Percentiles rank a stretch among this genome's conserved stretches.
Evolutionary conservation across 1,284 basidiomycete species (phyloP).

Genomic region (Fomitopsis schrenkii): DNA sequence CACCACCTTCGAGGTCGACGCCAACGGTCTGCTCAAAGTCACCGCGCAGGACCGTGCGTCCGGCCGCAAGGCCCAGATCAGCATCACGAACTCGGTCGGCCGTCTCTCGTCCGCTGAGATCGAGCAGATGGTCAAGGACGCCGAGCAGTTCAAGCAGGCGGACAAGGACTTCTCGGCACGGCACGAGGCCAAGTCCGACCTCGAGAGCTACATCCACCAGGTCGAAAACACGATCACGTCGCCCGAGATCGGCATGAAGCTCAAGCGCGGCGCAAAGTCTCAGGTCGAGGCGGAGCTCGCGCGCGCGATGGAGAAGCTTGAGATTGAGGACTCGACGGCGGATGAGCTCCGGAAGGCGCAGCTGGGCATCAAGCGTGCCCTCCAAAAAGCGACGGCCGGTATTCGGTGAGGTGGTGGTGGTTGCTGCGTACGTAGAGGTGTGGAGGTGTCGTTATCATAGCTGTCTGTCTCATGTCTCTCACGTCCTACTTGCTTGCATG

Average conservation of each 20-base stretch:
- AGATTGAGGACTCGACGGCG: conserved; percentile 88
- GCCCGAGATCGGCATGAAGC: conserved; percentile 94
- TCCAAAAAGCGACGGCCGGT: conserved; percentile 92
- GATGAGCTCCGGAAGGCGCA: conserved; percentile 95
- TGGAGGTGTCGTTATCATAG: conserved; percentile 3
- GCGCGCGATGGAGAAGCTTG: conserved; percentile 93
- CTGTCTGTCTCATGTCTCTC: conserved; percentile 16
- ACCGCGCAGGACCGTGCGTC: conserved; percentile 93
- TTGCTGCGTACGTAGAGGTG: conserved; percentile 8
- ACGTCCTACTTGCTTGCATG: conserved; percentile 10
- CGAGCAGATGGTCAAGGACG: conserved; percentile 98
- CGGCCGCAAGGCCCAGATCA: conserved; percentile 95
- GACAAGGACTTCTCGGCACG: conserved; percentile 97
- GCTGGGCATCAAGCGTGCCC: conserved; percentile 87
- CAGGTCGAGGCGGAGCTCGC: conserved; percentile 96
- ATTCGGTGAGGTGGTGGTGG: conserved; percentile 53
- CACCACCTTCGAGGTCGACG: conserved; percentile 96
- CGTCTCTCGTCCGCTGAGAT: conserved; percentile 94
- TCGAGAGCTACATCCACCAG: conserved; percentile 94
- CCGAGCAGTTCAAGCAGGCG: conserved; percentile 92
- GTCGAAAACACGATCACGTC: conserved; percentile 91
- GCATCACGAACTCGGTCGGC: conserved; percentile 94
- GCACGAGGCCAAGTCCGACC: conserved; percentile 94
- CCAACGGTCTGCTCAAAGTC: conserved; percentile 95
- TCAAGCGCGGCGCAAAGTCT: conserved; percentile 91